Base-by-base conservation (phyloP, 2,329 filamentous ascomycete genomes). In the Fonsecaea multimorphosa region DNA sequence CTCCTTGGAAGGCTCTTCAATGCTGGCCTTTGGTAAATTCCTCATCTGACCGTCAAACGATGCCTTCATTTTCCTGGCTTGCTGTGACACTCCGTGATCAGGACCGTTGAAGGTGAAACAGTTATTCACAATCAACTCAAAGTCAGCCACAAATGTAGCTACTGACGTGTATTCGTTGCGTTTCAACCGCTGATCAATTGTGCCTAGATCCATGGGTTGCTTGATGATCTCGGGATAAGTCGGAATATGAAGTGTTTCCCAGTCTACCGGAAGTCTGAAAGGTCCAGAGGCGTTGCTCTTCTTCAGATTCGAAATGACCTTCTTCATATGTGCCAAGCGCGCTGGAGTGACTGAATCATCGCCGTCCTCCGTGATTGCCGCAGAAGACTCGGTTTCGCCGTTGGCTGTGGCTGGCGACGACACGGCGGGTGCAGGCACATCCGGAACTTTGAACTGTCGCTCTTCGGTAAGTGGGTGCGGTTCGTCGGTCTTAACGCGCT, bases 101-200 rank as follows among this genome's bases (percentile, higher is more conserved):
- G 85, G 80, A 14, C 94, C 93, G 75, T 99, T 99, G 85, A 97
- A 99, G 0, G 82, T 80, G 40, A 89, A 76, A 0, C 91, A 88
- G 76, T 99, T 99, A 65, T 88, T 81, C 68, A 94, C 86, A 76
- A 99, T 90, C 61, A 93, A 83, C 34, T 88, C 81, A 58, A 97
- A 84, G 73, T 97, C 93, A 53, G 83, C 82, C 72, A 89, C 87
- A 74, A 97, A 89, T 3, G 87, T 87, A 58, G 89, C 86, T n/a
- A 93, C 84, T 5, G 85, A 87, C 8, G 78, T 74, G 76, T 97
- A 98, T 55, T 84, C 79, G 59, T 86, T 84, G 32, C 87, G 84
- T 73, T 92, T 92, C 38, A 98, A 78, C 70, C 91, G 93, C 59
- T 85, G 83, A 74, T 98, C 94, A 74, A 99, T 91, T 9, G 89